Evolutionary conservation across 768 basidiomycete genomes (phyloP), one percentile per base, ranked within the genome.

Genomic region (Leccinellum albellum): DNA sequence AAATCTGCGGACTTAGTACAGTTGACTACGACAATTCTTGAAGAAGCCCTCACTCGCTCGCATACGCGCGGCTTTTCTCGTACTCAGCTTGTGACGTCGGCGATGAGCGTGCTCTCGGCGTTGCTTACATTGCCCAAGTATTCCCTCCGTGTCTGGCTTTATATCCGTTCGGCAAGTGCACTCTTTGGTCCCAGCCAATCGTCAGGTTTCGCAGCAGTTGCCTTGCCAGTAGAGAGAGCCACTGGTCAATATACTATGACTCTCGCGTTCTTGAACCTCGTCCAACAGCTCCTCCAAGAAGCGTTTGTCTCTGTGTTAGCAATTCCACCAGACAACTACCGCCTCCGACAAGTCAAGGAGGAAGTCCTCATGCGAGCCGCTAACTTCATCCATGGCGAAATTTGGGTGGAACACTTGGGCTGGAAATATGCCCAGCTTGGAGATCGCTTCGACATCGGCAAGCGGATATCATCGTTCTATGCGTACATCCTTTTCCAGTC

Each of bases 361-460:
- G 90, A 92, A 56, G 92, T 94, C 5, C 77, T 95, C 23, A 73
- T 89, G 49, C 84, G 90, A 32, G 92, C 90, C 0, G 78, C 85
- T 13, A 78, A 79, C 5, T 92, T 94, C 60, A 81, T 95, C 9
- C 91, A 94, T 64, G 82, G 83, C 8, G 90, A 95, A 68, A 85
- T 96, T 20, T 98, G 94, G 94, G 82, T 88, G 1, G 87, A 89
- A 63, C 89, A 92, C 69, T 69, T 85, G 37, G 82, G 85, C 3
- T 98, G 94, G 94, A 89, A 90, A 68, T 97, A 94, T 61, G 76
- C 78, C 4, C 87, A 88, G 54, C 77, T 94, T 13, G 87, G 87
- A 5, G 89, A 92, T 66, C 81, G 89, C 37, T 95, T 91, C 65
- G 89, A 92, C 74, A 87, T 98, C 48, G 88, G 87, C 20, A 77